Conservation (phyloP, 305 asterid genomes). For the Fraxinus dipetala region DNA sequence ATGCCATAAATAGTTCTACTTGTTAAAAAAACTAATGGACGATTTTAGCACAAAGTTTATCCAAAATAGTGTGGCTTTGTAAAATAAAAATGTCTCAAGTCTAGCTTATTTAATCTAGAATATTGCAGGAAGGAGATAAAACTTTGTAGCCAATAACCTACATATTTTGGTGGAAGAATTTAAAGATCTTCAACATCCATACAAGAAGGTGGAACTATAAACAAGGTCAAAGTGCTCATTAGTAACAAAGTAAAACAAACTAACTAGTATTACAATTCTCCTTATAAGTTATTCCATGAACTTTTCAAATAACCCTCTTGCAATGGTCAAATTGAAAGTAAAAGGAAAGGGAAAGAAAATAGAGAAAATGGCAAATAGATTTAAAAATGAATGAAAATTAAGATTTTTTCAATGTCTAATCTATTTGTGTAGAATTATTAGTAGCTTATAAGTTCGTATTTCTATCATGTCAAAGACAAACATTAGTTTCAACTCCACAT, state of each 20-base stretch:
- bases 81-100: not conserved
- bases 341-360: not conserved
- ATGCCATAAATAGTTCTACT: not conserved
- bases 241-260: not conserved
- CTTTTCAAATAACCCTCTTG: not conserved
- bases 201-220: not conserved
- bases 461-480: too few species aligned
- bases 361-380: too few species aligned
- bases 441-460: not conserved
- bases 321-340: not conserved
- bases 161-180: not conserved
- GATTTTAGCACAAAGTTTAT: not conserved
- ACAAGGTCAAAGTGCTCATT: not conserved
- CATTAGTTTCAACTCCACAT: too few species aligned
- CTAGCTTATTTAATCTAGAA: not conserved
- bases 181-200: not conserved
- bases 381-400: too few species aligned
- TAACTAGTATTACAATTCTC: not conserved
- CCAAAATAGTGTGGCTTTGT: not conserved
- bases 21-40: not conserved
- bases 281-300: not conserved
- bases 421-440: not conserved
- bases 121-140: not conserved
- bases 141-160: not conserved
- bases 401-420: too few species aligned